These are phyloP conservation scores for Trichomonas gallinae DNA, from an alignment of 208 protist genomes.

Conservation along the genomic window DNA sequence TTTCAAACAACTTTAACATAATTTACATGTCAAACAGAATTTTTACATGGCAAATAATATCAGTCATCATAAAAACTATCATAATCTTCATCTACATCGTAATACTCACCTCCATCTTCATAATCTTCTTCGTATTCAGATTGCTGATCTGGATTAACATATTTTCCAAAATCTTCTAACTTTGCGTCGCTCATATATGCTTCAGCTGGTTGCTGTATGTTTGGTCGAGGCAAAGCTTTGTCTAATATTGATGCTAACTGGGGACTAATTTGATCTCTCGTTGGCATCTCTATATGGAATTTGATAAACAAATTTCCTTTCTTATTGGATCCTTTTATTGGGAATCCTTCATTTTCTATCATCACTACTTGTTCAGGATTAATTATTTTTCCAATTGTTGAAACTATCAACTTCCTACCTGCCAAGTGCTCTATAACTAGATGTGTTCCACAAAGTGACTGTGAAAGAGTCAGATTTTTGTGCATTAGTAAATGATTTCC, in stretches of 20 bases:
- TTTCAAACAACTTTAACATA: no score
- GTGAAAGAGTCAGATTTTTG: not conserved
- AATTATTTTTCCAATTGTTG: not conserved
- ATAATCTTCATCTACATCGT: not conserved
- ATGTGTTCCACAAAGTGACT: not conserved
- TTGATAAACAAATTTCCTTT: not conserved
- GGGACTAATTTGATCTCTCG: not conserved
- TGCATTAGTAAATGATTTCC: not conserved
- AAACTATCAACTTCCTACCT: not conserved
- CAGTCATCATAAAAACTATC: no score
- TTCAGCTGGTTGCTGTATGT: not conserved
- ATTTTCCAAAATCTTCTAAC: not conserved
- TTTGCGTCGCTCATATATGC: not conserved
- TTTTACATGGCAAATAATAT: no score
- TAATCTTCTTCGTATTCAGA: not conserved
- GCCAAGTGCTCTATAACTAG: not conserved
- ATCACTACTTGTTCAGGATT: not conserved
- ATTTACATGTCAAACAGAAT: no score
- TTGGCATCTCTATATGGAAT: conserved; percentile 11
- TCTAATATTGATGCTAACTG: not conserved
- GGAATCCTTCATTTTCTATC: conserved; percentile 18
- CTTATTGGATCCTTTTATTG: not conserved
- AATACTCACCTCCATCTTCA: not conserved
- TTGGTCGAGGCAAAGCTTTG: not conserved
- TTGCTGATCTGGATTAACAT: not conserved